These are phyloP conservation scores for Podaxis rugospora DNA, from an alignment of 768 basidiomycete species.

Conservation along the genomic window DNA sequence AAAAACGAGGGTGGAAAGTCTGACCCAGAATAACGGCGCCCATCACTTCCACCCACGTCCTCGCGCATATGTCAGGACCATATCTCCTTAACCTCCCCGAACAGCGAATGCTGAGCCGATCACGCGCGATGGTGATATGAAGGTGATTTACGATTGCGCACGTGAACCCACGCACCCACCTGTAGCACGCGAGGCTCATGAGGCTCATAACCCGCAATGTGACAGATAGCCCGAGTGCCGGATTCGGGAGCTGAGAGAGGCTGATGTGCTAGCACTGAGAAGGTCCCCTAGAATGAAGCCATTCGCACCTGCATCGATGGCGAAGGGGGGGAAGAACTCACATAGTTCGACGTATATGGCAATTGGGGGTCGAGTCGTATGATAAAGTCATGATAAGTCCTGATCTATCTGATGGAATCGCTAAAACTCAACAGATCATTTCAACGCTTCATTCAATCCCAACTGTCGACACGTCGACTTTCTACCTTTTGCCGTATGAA, in stretches of 20 bases:
- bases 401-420: neutral
- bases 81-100: neutral
- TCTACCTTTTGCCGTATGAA: neutral
- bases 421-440: neutral
- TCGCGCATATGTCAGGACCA: neutral
- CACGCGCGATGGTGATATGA: neutral
- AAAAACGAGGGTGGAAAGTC: constrained; percentile 9
- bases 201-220: no score
- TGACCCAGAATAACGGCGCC: neutral
- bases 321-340: neutral
- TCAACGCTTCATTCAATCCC: neutral
- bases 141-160: neutral
- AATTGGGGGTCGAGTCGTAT: neutral
- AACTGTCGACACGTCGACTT: neutral
- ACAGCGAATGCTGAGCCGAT: neutral
- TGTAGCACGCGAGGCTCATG: no score
- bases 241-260: neutral
- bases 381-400: neutral
- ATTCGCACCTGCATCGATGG: neutral
- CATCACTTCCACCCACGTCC: neutral
- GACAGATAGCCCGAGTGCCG: no score
- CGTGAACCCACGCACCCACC: neutral
- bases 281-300: neutral
- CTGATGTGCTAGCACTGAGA: neutral
- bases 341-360: neutral